Conservation (phyloP, 2,329 filamentous ascomycete genomes). For the Trichophyton verrucosum region DNA sequence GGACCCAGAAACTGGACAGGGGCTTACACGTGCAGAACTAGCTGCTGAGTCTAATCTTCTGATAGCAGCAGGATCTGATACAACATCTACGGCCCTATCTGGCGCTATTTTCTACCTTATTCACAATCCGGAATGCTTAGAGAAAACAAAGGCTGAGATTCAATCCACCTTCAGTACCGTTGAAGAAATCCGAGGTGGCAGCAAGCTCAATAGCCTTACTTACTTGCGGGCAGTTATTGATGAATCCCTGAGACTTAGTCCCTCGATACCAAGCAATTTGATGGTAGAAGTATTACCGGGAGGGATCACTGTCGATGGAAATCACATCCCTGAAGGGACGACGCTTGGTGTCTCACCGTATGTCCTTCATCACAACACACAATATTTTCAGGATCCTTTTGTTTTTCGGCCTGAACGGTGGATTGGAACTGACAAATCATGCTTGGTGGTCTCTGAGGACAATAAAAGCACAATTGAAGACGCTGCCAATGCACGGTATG, state of each 20-base stretch:
- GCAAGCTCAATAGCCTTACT: constrained; percentile 21
- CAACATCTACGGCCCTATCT: constrained; percentile 27
- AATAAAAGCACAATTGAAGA: background rate
- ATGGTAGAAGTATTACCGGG: constrained; percentile 19
- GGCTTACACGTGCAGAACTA: constrained; percentile 34
- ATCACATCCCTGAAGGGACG: constrained; percentile 20
- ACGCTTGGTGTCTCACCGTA: constrained; percentile 22
- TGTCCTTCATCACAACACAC: constrained; percentile 22
- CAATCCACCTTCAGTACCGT: constrained; percentile 22
- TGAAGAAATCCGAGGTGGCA: constrained; percentile 25
- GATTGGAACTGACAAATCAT: constrained; percentile 14
- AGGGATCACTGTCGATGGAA: constrained; percentile 21
- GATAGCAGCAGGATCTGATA: constrained; percentile 38
- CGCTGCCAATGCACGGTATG: constrained; percentile 36
- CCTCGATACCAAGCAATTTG: constrained; percentile 17
- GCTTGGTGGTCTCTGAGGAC: background rate
- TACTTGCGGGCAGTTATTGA: constrained; percentile 35
- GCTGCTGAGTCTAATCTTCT: constrained; percentile 38
- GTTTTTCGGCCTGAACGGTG: constrained; percentile 25
- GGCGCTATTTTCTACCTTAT: constrained; percentile 30
- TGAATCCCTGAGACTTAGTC: constrained; percentile 23
- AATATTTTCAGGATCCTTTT: constrained; percentile 22
- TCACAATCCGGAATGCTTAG: constrained; percentile 21
- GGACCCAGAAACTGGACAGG: constrained; percentile 34
- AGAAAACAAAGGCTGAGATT: constrained; percentile 22